Percentiles rank a stretch among this genome's conserved stretches.
These are phyloP conservation scores for Ophiocordyceps sinensis DNA, from an alignment of 2,329 filamentous ascomycete species.

Conservation along the genomic window DNA sequence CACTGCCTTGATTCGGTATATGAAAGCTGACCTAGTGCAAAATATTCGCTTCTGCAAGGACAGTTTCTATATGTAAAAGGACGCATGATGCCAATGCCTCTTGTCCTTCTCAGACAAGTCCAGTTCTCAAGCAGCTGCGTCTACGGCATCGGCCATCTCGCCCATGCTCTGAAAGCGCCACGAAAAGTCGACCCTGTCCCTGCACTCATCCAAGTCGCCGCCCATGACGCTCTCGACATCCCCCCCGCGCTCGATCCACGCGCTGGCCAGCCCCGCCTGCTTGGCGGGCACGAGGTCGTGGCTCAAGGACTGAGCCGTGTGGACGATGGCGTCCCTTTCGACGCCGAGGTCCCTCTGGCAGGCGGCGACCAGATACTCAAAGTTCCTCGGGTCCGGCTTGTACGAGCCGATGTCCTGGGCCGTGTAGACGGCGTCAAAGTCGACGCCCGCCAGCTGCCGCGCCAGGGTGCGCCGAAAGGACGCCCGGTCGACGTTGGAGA, in stretches of 20 bases:
- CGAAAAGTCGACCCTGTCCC: slow-evolving; percentile 16
- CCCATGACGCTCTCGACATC: slow-evolving; percentile 17
- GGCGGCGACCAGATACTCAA: slow-evolving; percentile 46
- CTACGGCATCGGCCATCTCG: slow-evolving; percentile 44
- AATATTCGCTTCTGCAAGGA: neutral
- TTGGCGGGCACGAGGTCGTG: slow-evolving; percentile 55
- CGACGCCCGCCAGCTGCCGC: slow-evolving; percentile 28
- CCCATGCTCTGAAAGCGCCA: slow-evolving; percentile 45
- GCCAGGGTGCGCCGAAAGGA: slow-evolving; percentile 12
- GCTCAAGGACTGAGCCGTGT: slow-evolving; percentile 53
- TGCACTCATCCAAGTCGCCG: slow-evolving; percentile 13
- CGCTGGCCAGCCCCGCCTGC: slow-evolving; percentile 41
- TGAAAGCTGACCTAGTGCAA: too few species aligned
- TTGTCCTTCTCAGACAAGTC: too few species aligned
- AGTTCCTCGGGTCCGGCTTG: slow-evolving; percentile 52
- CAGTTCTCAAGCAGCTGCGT: slow-evolving; percentile 9
- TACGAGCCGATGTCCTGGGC: slow-evolving; percentile 59
- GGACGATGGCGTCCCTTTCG: slow-evolving; percentile 37
- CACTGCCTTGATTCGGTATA: too few species aligned
- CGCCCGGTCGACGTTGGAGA: slow-evolving; percentile 43
- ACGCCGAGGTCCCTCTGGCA: slow-evolving; percentile 40
- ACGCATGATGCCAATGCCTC: neutral
- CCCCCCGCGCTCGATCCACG: slow-evolving; percentile 46
- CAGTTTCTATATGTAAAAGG: too few species aligned
- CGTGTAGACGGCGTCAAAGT: slow-evolving; percentile 50